Evolutionary conservation across 345 rosid species (phyloP).

Genomic region (Citrus australasica): DNA sequence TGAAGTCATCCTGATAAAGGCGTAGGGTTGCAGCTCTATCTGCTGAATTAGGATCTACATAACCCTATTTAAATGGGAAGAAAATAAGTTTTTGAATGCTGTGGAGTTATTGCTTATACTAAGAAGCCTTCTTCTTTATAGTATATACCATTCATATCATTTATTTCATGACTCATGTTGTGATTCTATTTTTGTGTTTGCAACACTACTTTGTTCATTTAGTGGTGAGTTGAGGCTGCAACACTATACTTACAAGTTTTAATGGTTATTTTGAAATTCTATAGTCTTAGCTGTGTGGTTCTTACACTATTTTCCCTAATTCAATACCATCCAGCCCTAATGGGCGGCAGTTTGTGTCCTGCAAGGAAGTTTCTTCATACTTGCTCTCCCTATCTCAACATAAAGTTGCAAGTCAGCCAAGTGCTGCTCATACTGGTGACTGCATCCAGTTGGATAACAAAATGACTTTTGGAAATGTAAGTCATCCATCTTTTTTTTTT

Average conservation of each 20-base stretch:
- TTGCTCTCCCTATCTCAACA: conserved; percentile 35
- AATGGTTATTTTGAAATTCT: not conserved
- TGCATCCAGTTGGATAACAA: conserved; percentile 13
- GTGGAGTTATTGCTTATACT: not conserved
- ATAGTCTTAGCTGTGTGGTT: conserved; percentile 6
- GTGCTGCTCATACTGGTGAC: conserved; percentile 19
- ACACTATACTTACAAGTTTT: not conserved
- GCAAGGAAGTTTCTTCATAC: conserved; percentile 61
- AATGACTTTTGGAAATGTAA: conserved; percentile 33
- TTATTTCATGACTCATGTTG: not conserved
- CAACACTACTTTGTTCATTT: not conserved
- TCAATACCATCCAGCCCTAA: conserved; percentile 53
- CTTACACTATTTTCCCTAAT: conserved; percentile 22
- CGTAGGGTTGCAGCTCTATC: not conserved
- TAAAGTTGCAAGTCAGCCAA: conserved; percentile 28
- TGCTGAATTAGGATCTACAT: not conserved
- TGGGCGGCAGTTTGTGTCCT: conserved; percentile 68
- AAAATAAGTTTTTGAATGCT: not conserved
- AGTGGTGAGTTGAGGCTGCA: not conserved
- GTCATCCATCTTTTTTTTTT: conserved; percentile 7
- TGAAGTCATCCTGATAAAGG: not conserved
- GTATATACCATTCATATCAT: not conserved
- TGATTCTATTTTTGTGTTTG: not conserved
- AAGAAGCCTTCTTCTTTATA: not conserved
- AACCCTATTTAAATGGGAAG: not conserved